Evolutionary conservation across 805 yeast species (phyloP).

Genomic region (Lachancea dasiensis): DNA sequence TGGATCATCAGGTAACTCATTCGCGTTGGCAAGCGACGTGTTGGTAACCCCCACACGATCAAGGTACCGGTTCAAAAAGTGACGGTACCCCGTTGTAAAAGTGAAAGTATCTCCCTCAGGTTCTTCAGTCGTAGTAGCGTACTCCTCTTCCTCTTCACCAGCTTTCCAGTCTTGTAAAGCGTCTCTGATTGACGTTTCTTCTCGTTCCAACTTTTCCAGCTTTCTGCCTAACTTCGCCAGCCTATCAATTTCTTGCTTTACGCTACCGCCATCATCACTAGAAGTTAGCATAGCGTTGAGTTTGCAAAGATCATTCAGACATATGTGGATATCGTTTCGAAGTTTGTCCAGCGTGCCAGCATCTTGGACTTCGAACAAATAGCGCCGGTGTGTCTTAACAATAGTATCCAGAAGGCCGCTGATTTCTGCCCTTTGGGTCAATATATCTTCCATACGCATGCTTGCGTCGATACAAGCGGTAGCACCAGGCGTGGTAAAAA

Average conservation of each 20-base stretch:
- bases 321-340: constrained; percentile 25
- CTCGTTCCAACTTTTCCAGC: constrained; percentile 8
- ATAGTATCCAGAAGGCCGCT: constrained; percentile 19
- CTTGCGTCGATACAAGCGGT: background rate
- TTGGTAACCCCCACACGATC: constrained; percentile 22
- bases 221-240: constrained; percentile 12
- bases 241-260: constrained; percentile 18
- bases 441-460: constrained; percentile 17
- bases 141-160: background rate
- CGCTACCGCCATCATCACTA: constrained; percentile 20
- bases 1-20: background rate
- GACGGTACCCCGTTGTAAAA: constrained; percentile 18
- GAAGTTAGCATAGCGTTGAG: constrained; percentile 24
- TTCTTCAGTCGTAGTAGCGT: background rate
- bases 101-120: constrained; percentile 3
- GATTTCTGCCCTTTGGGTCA: constrained; percentile 22
- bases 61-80: constrained; percentile 20
- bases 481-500: background rate
- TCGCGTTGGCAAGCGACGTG: constrained; percentile 16
- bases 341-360: constrained; percentile 16
- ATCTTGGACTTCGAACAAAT: constrained; percentile 16
- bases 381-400: constrained; percentile 18
- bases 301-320: constrained; percentile 25
- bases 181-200: background rate
- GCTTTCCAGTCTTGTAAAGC: background rate